Conservation (phyloP, 73 alveolate genomes). For the Tetrahymena thermophila region DNA sequence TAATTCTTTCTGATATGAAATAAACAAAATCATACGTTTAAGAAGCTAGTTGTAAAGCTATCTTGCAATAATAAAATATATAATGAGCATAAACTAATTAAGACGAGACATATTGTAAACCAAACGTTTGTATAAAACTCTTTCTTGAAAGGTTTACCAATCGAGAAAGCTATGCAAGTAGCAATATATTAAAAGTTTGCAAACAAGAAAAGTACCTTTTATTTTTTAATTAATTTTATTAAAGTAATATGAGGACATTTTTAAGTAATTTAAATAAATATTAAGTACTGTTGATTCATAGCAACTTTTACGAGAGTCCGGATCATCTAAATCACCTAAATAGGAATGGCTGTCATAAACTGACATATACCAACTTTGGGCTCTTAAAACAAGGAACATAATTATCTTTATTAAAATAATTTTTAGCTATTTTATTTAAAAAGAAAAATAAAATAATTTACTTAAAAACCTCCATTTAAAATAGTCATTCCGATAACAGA, state of each 20-base stretch:
- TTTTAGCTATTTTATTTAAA: neutral
- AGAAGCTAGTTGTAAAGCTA: neutral
- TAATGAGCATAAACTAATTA: neutral
- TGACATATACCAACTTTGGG: constrained; percentile 15
- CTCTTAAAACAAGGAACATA: neutral
- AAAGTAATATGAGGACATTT: too few relatives aligned
- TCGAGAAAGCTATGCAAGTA: constrained; percentile 71
- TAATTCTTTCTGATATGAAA: too few relatives aligned
- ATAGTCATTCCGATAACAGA: constrained; percentile 33
- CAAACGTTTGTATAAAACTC: constrained; percentile 62
- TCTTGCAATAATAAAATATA: neutral
- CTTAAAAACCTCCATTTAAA: constrained; percentile 3
- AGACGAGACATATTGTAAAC: constrained; percentile 42
- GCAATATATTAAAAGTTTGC: constrained; percentile 68
- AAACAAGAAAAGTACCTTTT: constrained; percentile 45
- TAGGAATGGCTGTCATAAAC: neutral
- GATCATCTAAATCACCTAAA: constrained; percentile 9
- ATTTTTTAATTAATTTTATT: too few relatives aligned
- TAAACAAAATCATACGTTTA: neutral
- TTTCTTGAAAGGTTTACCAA: constrained; percentile 85
- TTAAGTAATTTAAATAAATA: neutral
- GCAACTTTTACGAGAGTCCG: neutral
- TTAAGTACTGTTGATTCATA: neutral
- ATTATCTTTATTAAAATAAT: neutral
- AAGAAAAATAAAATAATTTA: neutral